Base-by-base conservation (phyloP, 306 rosid species). In the Rosa lucieae region DNA sequence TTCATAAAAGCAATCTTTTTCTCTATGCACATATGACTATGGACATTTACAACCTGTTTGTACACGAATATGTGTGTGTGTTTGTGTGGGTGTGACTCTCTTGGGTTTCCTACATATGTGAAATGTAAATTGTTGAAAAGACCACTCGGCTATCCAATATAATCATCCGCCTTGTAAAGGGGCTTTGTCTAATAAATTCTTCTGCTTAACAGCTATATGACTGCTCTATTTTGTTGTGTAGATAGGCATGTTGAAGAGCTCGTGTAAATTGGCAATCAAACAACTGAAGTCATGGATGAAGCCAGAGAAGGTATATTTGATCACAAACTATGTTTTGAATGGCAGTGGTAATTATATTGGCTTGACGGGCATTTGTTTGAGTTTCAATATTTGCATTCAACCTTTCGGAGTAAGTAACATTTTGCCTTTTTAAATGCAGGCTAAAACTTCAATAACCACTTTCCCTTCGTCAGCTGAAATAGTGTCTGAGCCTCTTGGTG, bases 391-490 rank as follows among this genome's bases (percentile, higher is more conserved):
- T 21, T 40, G 29, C 40, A 17, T 76, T 46, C 32, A 32, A 4
- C 14, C 12, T 51, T 72, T 49, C 0, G 11, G 37, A 6, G 14
- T 32, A 44, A 46, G 46, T 76, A 76, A 17, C 55, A 82, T 8
- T 75, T 32, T 78, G 29, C 65, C 48, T 77, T 59, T 80, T 8
- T 35, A 53, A 77, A 72, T 87, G 81, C 86, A 96, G 99, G 96
- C 81, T 77, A 89, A 87, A 88, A 91, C 94, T 69, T 87, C 98
- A 63, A 10, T 96, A 5, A 47, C 88, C 43, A 82, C 91, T 49
- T 96, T 93, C 85, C 99, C 99, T 77, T 90, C 99, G 26, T 91
- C 99, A 47, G 99, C 98, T 70, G 94, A 92, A 84, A 91, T 96
- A 79, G 97, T 96, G 67, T 85, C 98, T 52, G 99, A 96, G 83